Evolutionary conservation across 2,329 filamentous ascomycete species (phyloP).

Genomic region (Endoconidiophora laricicola): DNA sequence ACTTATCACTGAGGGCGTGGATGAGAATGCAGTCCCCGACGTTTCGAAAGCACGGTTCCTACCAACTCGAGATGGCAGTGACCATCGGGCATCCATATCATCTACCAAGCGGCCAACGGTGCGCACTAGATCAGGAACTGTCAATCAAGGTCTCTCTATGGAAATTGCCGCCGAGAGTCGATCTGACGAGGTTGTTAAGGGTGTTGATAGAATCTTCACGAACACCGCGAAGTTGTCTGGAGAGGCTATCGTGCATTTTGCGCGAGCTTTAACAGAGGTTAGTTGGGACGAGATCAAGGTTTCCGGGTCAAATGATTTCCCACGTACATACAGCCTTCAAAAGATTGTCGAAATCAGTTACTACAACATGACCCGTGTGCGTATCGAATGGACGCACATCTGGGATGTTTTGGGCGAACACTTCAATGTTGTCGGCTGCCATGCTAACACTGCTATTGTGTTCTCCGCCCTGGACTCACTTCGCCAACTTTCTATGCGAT

Average conservation of each 20-base stretch:
- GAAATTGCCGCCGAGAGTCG: conserved; percentile 86
- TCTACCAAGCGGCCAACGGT: conserved; percentile 22
- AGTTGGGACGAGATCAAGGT: conserved; percentile 99
- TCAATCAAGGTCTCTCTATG: conserved; percentile 45
- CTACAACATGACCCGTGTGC: conserved; percentile 98
- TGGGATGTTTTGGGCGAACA: conserved; percentile 97
- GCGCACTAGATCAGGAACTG: conserved; percentile 13
- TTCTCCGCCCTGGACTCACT: conserved; percentile 95
- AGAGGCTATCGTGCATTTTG: conserved; percentile 91
- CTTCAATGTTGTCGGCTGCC: conserved; percentile 94
- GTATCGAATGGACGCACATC: conserved; percentile 95
- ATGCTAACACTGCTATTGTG: conserved; percentile 89
- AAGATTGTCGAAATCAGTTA: conserved; percentile 98
- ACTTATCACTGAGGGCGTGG: conserved; percentile 83
- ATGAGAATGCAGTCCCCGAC: conserved; percentile 82
- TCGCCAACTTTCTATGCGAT: conserved; percentile 91
- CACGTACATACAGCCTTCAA: conserved; percentile 89
- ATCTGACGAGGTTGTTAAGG: conserved; percentile 81
- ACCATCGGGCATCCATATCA: conserved; percentile 50
- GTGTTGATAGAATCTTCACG: conserved; percentile 90
- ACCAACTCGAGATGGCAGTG: conserved; percentile 35
- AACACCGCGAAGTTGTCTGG: conserved; percentile 87
- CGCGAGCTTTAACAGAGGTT: conserved; percentile 79
- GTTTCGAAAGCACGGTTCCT: conserved; percentile 69
- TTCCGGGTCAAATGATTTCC: conserved; percentile 87